Evolutionary conservation across 2,329 filamentous ascomycete genomes (phyloP).

Genomic region (Trichoderma hamatum): DNA sequence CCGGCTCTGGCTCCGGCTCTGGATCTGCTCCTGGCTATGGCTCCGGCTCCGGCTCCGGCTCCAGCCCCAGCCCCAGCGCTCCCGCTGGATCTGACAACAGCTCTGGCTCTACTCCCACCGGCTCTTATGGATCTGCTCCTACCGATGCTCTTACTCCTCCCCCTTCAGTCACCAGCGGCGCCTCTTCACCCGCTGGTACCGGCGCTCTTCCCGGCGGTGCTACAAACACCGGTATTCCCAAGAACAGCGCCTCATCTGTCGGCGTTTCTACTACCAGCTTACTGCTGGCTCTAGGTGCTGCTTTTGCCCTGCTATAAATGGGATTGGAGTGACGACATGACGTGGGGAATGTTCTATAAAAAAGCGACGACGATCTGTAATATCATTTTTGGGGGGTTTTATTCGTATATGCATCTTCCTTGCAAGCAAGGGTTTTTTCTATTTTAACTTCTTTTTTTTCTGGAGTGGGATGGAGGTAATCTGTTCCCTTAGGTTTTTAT

Average conservation of each 20-base stretch:
- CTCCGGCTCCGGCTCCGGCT: neutral
- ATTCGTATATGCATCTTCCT: slow-evolving; percentile 28
- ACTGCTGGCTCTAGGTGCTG: slow-evolving; percentile 48
- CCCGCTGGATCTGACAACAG: neutral
- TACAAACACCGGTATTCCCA: slow-evolving; percentile 30
- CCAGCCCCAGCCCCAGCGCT: neutral
- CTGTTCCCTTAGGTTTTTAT: slow-evolving; percentile 17
- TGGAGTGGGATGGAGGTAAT: slow-evolving; percentile 17
- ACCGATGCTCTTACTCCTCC: slow-evolving; percentile 23
- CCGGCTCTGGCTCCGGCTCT: neutral
- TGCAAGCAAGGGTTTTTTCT: slow-evolving; percentile 23
- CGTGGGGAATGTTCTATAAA: slow-evolving; percentile 12
- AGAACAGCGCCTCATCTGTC: slow-evolving; percentile 38
- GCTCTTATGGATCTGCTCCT: slow-evolving; percentile 27
- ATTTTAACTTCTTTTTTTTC: slow-evolving; percentile 21
- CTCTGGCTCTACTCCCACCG: slow-evolving; percentile 27
- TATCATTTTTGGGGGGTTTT: slow-evolving; percentile 20
- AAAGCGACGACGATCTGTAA: slow-evolving; percentile 19
- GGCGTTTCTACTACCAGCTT: slow-evolving; percentile 47
- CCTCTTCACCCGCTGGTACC: slow-evolving; percentile 32
- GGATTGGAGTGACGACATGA: slow-evolving; percentile 13
- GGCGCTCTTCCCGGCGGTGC: slow-evolving; percentile 29
- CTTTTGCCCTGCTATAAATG: slow-evolving; percentile 47
- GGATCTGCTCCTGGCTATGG: slow-evolving; percentile 12
- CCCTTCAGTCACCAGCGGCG: slow-evolving; percentile 28